These are phyloP conservation scores for Trametes villosa DNA, from an alignment of 768 basidiomycete species.

Conservation along the genomic window DNA sequence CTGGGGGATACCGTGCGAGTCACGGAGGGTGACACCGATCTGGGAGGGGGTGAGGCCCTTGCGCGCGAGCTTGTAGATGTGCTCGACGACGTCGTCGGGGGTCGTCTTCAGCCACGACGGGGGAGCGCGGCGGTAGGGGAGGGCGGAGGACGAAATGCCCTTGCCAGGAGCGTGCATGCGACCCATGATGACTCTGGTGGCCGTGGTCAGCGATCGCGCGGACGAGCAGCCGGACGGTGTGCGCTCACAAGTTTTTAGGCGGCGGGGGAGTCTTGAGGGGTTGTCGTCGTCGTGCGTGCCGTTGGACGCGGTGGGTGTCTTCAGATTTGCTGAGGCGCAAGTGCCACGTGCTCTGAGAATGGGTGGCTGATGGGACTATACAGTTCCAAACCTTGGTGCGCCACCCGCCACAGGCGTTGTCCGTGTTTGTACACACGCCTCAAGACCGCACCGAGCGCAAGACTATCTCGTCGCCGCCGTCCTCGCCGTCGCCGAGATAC, in stretches of 20 bases:
- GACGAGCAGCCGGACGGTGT: conserved; percentile 12
- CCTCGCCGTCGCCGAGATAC: conserved; percentile 41
- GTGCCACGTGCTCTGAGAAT: conserved; percentile 37
- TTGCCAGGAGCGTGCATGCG: conserved; percentile 99
- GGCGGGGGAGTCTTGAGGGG: conserved; percentile 48
- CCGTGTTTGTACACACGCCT: conserved; percentile 32
- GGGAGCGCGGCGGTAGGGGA: conserved; percentile 94
- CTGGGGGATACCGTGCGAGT: conserved; percentile 97
- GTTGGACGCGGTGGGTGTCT: conserved; percentile 32
- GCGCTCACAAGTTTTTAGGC: conserved; percentile 42
- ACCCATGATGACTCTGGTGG: conserved; percentile 66
- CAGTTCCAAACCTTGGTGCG: conserved; percentile 62
- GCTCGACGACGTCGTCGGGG: conserved; percentile 92
- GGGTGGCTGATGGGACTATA: conserved; percentile 56
- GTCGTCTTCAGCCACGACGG: conserved; percentile 97
- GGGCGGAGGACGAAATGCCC: conserved; percentile 99
- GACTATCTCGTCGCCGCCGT: conserved; percentile 43
- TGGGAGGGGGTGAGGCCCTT: conserved; percentile 98
- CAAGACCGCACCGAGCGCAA: conserved; percentile 38
- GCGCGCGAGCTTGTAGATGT: conserved; percentile 96
- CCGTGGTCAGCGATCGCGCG: conserved; percentile 15
- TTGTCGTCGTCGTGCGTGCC: conserved; percentile 37
- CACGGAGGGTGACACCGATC: conserved; percentile 97
- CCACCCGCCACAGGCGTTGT: conserved; percentile 36
- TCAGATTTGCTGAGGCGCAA: conserved; percentile 20